These are phyloP conservation scores for Solanum ossicruentum DNA, from an alignment of 257 asterid species.

Conservation along the genomic window DNA sequence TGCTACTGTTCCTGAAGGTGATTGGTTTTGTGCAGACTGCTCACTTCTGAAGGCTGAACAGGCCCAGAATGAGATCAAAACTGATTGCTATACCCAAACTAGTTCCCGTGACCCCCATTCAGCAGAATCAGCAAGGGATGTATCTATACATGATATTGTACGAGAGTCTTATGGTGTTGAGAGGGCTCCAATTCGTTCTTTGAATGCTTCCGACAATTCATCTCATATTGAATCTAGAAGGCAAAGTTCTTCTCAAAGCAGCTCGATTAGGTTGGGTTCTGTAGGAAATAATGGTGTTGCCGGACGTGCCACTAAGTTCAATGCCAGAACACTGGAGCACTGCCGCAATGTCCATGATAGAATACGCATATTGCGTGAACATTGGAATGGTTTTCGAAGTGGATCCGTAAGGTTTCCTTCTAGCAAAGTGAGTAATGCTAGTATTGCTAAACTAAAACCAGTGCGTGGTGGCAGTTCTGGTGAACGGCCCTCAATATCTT, in stretches of 20 bases:
- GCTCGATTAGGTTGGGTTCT: conserved; percentile 3
- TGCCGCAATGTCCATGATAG: conserved; percentile 46
- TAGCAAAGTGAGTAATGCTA: conserved; percentile 5
- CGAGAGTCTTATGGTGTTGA: conserved; percentile 21
- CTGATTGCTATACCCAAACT: conserved; percentile 9
- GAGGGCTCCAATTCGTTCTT: conserved; percentile 11
- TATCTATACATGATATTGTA: conserved; percentile 30
- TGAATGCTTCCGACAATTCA: neutral
- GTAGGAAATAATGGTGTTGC: conserved; percentile 7
- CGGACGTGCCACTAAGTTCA: conserved; percentile 6
- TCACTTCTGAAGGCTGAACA: conserved; percentile 47
- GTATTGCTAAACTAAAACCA: conserved; percentile 6
- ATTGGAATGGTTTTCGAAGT: conserved; percentile 41
- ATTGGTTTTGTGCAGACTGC: conserved; percentile 78
- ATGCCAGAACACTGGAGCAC: conserved; percentile 34
- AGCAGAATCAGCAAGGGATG: conserved; percentile 6
- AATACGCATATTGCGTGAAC: conserved; percentile 39
- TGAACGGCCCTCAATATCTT: conserved; percentile 8
- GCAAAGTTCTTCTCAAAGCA: neutral
- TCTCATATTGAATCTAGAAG: conserved; percentile 1
- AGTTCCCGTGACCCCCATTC: neutral
- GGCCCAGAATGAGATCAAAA: conserved; percentile 14
- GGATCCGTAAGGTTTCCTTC: conserved; percentile 41
- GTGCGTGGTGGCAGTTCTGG: neutral
- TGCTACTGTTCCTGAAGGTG: conserved; percentile 60